These are phyloP conservation scores for Phaseolus lunatus DNA, from an alignment of 306 rosid species.

Conservation along the genomic window DNA sequence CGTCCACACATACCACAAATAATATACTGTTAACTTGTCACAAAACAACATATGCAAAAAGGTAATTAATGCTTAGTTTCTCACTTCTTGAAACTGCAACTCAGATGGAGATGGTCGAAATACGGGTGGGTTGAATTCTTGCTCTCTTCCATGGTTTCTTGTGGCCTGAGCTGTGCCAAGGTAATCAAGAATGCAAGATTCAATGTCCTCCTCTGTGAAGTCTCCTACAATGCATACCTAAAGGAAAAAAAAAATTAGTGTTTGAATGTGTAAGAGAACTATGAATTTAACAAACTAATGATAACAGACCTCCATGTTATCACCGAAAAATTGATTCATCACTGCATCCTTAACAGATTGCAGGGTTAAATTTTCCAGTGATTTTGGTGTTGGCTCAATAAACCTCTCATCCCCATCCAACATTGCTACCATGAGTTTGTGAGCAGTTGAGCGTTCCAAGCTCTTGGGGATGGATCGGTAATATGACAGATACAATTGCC, in stretches of 20 bases:
- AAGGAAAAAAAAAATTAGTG: slow-evolving; percentile 35
- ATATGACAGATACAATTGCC: slow-evolving; percentile 90
- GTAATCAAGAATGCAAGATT: slow-evolving; percentile 94
- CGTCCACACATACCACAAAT: no score
- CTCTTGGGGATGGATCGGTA: slow-evolving; percentile 98
- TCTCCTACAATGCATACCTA: slow-evolving; percentile 96
- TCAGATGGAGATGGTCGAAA: slow-evolving; percentile 79
- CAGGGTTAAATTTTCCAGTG: slow-evolving; percentile 82
- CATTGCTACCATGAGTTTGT: slow-evolving; percentile 99
- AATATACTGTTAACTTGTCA: slow-evolving; percentile 5
- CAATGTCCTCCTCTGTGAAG: slow-evolving; percentile 87
- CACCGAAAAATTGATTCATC: slow-evolving; percentile 90
- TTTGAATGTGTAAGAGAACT: slow-evolving; percentile 33
- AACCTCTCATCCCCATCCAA: slow-evolving; percentile 93
- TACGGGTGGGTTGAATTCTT: slow-evolving; percentile 60
- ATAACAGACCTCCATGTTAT: slow-evolving; percentile 91
- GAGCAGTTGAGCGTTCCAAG: slow-evolving; percentile 99
- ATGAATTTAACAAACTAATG: slow-evolving; percentile 28
- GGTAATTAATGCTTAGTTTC: slow-evolving; percentile 47
- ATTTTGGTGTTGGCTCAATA: slow-evolving; percentile 93
- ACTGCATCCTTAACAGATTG: slow-evolving; percentile 91
- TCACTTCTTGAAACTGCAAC: slow-evolving; percentile 92
- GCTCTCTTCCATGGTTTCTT: slow-evolving; percentile 46
- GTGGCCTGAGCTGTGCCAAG: slow-evolving; percentile 84
- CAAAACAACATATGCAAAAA: slow-evolving; percentile 15